A percentile compares a stretch with the other conserved stretches of the same genome.
These are phyloP conservation scores for Lepidium aucheri DNA, from an alignment of 345 rosid species.

Conservation along the genomic window DNA sequence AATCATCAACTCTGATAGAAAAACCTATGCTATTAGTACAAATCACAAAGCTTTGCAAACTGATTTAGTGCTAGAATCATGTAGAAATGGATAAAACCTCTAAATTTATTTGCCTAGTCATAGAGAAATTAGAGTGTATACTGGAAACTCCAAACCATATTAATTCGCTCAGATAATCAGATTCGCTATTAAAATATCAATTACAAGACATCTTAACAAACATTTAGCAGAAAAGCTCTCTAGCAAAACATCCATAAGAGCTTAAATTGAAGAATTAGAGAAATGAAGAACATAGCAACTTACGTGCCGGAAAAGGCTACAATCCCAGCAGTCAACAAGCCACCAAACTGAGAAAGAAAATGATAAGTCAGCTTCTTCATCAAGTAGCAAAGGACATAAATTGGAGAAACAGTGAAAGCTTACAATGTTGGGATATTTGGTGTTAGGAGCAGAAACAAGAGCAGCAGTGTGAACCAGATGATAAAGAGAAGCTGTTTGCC, in stretches of 20 bases:
- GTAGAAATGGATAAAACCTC: not conserved
- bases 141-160: not conserved
- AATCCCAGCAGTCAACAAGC: constrained; percentile 79
- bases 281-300: constrained; percentile 27
- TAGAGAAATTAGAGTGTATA: not conserved
- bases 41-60: not conserved
- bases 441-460: constrained; percentile 65
- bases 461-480: constrained; percentile 94
- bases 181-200: not conserved
- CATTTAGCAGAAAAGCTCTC: not conserved
- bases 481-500: constrained; percentile 91
- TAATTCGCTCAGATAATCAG: not conserved
- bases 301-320: constrained; percentile 84
- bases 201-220: not conserved
- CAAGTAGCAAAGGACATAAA: not conserved
- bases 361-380: not conserved
- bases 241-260: not conserved
- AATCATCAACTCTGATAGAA: not conserved
- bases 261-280: not conserved
- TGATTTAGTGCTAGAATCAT: not conserved
- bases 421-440: constrained; percentile 64
- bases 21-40: not conserved
- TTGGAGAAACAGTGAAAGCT: constrained; percentile 10
- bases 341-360: constrained; percentile 69
- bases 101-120: not conserved